Conservation (phyloP, 2,329 filamentous ascomycete genomes). For the Alternaria angustiovoidea region DNA sequence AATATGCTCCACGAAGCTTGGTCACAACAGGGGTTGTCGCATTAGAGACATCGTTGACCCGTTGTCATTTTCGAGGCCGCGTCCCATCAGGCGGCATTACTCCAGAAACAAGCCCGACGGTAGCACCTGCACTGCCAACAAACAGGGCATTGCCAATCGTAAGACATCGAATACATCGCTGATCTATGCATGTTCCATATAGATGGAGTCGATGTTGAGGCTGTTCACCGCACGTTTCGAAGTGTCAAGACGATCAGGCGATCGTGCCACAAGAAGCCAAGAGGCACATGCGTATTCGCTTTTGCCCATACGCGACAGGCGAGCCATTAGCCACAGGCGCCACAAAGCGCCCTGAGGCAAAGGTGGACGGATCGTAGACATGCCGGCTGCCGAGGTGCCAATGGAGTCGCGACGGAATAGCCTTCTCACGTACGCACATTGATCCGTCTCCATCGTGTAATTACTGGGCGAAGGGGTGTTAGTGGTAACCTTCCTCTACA, state of each 20-base stretch:
- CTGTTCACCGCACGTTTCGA: constrained; percentile 1
- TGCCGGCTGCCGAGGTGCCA: constrained; percentile 6
- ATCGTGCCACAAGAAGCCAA: constrained; percentile 5
- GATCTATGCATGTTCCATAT: constrained; percentile 1
- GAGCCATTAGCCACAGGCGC: constrained; percentile 5
- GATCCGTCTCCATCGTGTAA: background rate
- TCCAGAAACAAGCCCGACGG: background rate
- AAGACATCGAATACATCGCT: background rate
- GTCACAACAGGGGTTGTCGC: constrained; percentile 14
- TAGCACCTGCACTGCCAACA: constrained; percentile 1
- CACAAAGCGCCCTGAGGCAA: constrained; percentile 1
- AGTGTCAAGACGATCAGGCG: background rate
- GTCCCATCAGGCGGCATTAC: constrained; percentile 12
- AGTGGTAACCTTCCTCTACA: background rate
- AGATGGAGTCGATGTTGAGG: background rate
- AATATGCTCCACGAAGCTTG: constrained; percentile 11
- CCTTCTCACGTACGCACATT: background rate
- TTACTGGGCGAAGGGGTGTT: background rate
- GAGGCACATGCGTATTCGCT: background rate
- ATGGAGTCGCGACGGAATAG: background rate
- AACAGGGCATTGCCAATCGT: background rate
- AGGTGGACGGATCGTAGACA: constrained; percentile 1
- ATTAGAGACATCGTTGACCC: background rate
- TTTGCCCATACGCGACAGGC: background rate
- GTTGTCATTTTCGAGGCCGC: constrained; percentile 7